A percentile compares a stretch with the other conserved stretches of the same genome.
phyloP scores from a whole-genome alignment of 768 basidiomycete species.

The Hysterangium stoloniferum region DNA sequence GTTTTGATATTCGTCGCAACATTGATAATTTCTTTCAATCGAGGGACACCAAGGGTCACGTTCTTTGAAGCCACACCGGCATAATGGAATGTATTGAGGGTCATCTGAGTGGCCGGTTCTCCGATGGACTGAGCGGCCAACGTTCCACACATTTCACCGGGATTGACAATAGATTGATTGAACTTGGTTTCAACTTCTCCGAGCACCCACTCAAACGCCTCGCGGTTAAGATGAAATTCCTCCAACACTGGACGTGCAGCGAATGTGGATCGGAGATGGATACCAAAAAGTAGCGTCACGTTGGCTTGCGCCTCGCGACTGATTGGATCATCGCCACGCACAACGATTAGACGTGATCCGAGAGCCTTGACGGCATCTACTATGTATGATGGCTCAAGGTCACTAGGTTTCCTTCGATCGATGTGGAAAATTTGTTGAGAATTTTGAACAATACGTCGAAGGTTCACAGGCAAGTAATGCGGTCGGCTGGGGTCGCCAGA shows the following conservation, averaged over 20 bases:
- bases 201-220: constrained; percentile 97
- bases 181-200: constrained; percentile 96
- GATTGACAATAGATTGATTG: constrained; percentile 85
- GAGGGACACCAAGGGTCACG: constrained; percentile 98
- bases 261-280: constrained; percentile 87
- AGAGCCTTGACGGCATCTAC: constrained; percentile 72
- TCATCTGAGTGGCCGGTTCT: constrained; percentile 99
- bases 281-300: constrained; percentile 85
- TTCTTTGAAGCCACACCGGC: constrained; percentile 99
- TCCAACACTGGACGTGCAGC: constrained; percentile 84
- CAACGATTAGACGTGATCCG: constrained; percentile 69
- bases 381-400: constrained; percentile 83
- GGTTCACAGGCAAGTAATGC: constrained; percentile 92
- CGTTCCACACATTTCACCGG: constrained; percentile 99
- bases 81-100: constrained; percentile 98
- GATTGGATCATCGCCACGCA: constrained; percentile 78
- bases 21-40: constrained; percentile 98
- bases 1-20: constrained; percentile 99
- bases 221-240: constrained; percentile 76
- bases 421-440: constrained; percentile 96
- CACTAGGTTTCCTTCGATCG: constrained; percentile 86
- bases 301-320: constrained; percentile 77
- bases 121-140: constrained; percentile 98
- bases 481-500: constrained; percentile 59
- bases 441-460: constrained; percentile 92